phyloP scores from a whole-genome alignment of 176 grass and related monocot species.

The Bothriochloa decipiens region DNA sequence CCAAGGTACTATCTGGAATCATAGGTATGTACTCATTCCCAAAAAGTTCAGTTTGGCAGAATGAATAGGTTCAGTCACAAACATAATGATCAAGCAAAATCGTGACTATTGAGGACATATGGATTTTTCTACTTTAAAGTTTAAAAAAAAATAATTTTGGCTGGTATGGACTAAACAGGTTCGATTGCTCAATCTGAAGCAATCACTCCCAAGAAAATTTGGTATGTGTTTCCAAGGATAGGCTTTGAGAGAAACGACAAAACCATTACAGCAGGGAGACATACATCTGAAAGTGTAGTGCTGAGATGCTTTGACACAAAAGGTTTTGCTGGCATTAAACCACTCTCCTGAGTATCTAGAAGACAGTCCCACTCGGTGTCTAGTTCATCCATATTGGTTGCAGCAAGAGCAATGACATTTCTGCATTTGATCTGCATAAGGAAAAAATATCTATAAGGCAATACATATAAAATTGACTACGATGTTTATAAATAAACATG shows the following conservation, averaged over 20 bases:
- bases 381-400: slow-evolving; percentile 87
- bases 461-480: slow-evolving; percentile 11
- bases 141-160: slow-evolving; percentile 14
- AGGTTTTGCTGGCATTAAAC: slow-evolving; percentile 53
- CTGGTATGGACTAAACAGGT: background rate
- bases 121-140: slow-evolving; percentile 26
- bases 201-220: slow-evolving; percentile 31
- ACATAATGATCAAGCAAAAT: slow-evolving; percentile 2
- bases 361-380: slow-evolving; percentile 88
- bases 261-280: slow-evolving; percentile 30
- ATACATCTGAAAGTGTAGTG: slow-evolving; percentile 79
- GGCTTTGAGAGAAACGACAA: background rate
- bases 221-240: slow-evolving; percentile 17
- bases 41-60: slow-evolving; percentile 8
- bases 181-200: slow-evolving; percentile 11
- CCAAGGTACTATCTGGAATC: background rate
- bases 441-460: slow-evolving; percentile 20
- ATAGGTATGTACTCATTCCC: slow-evolving; percentile 5
- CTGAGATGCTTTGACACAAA: slow-evolving; percentile 75
- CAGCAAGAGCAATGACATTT: slow-evolving; percentile 84
- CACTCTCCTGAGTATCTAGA: slow-evolving; percentile 65
- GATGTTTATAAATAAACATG: background rate
- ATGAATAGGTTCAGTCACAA: background rate
- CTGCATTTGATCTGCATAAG: slow-evolving; percentile 93
- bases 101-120: background rate